Evolutionary conservation across 768 basidiomycete genomes (phyloP).

Genomic region (Russula sp.): DNA sequence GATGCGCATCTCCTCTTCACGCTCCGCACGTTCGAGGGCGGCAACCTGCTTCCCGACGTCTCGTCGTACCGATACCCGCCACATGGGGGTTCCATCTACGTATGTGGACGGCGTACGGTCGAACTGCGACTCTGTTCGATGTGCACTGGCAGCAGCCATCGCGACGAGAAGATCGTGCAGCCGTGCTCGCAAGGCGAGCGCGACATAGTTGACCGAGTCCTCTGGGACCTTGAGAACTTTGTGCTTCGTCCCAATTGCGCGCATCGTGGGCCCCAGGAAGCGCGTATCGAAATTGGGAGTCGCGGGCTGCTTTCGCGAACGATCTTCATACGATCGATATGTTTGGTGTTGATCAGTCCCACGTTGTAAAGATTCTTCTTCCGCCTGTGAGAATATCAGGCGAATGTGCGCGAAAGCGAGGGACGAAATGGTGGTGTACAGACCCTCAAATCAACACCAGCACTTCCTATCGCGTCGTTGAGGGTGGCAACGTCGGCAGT

Average conservation of each 20-base stretch:
- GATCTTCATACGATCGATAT: constrained; percentile 68
- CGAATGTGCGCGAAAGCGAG: neutral
- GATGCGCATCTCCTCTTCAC: constrained; percentile 74
- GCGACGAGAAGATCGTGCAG: constrained; percentile 59
- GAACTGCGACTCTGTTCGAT: constrained; percentile 65
- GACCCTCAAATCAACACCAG: constrained; percentile 80
- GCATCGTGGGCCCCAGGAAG: constrained; percentile 60
- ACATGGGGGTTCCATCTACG: constrained; percentile 67
- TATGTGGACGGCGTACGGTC: constrained; percentile 61
- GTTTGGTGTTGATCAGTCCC: constrained; percentile 52
- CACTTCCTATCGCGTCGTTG: constrained; percentile 80
- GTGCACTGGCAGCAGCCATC: constrained; percentile 61
- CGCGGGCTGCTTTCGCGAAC: constrained; percentile 65
- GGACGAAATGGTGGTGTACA: constrained; percentile 20
- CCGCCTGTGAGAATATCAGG: constrained; percentile 45
- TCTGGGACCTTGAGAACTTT: constrained; percentile 62
- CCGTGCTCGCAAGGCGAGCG: constrained; percentile 68
- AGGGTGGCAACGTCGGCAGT: constrained; percentile 68
- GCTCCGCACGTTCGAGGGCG: constrained; percentile 67
- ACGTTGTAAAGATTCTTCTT: constrained; percentile 75
- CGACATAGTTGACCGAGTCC: constrained; percentile 69
- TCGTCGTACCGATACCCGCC: constrained; percentile 67
- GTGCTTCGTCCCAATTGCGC: constrained; percentile 56
- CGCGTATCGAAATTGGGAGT: constrained; percentile 64
- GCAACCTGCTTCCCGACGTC: constrained; percentile 76